Evolutionary conservation across 805 yeast species (phyloP), one percentile per base, ranked within the genome.

Genomic region (Starmerella vaccinii): DNA sequence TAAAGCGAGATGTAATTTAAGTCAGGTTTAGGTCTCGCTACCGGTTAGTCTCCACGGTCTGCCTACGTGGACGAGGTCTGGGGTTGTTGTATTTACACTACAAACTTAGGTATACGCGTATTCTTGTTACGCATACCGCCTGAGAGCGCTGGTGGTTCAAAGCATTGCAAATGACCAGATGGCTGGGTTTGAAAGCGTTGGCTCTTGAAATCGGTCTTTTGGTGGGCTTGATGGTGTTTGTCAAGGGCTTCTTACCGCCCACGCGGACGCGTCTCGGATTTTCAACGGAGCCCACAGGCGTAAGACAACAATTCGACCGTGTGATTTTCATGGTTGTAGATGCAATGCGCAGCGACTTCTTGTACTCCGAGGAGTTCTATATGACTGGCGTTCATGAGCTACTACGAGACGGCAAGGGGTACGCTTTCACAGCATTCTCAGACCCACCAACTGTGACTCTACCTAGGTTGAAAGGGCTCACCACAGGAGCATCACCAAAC

Each of bases 361-460:
- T 88, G 66, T 90, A 77, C 61, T 75, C 84, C 1, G 69, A 76
- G 13, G 60, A 68, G 2, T 86, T 96, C 0, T 62, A 76, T 8
- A 85, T 92, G 84, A 38, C 61, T 0, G 78, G 76, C 60, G 75
- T 84, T 0, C 97, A 90, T 57, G 55, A 66, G 1, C 51, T 89
- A 51, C 68, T 90, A 8, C 73, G 76, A 47, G 57, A 71, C 0
- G 94, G 95, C 10, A 59, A 72, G 32, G 97, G 92, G 0, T 61
- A 89, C 46, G 96, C 96, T 0, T 89, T 79, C 65, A 92, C 98
- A 0, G 95, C 95, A 0, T 84, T 73, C 63, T 82, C 96, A 1
- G 84, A 84, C 56, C 97, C 98, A 1, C 98, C 98, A 2, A 92
- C 98, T 0, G 98, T 92, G 9, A 92, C 98, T 0, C 70, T 92